phyloP scores from a whole-genome alignment of 2,329 filamentous ascomycete genomes.

The Colletotrichum sp. region DNA sequence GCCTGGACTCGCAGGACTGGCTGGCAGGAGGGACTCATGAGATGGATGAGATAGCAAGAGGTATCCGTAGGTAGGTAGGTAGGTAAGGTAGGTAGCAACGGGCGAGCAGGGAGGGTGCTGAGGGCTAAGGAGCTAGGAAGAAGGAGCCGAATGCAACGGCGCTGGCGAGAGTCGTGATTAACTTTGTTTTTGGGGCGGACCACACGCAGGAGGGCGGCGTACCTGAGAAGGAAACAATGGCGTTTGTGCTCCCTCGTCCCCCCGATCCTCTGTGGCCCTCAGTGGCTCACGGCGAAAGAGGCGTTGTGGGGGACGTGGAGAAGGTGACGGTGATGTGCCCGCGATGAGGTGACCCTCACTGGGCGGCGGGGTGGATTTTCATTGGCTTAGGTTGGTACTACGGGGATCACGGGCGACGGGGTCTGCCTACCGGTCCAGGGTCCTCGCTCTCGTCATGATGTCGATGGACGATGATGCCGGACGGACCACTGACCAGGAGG shows the following conservation, averaged over 20 bases:
- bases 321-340: constrained; percentile 18
- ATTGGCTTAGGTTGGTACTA: background rate
- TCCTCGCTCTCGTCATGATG: constrained; percentile 7
- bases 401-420: constrained; percentile 5
- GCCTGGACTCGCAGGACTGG: background rate
- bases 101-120: background rate
- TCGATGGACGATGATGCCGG: constrained; percentile 5
- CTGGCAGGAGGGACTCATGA: background rate
- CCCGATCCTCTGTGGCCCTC: background rate
- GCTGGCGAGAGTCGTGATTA: constrained; percentile 19
- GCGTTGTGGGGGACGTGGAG: constrained; percentile 19
- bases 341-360: constrained; percentile 10
- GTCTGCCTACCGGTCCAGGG: constrained; percentile 12
- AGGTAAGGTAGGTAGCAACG: background rate
- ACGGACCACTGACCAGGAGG: background rate
- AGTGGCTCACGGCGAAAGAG: background rate
- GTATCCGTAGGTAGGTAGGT: too few species aligned
- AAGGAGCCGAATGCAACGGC: constrained; percentile 18
- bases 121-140: background rate
- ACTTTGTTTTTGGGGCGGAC: constrained; percentile 11
- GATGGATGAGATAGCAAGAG: background rate
- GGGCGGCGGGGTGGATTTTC: background rate
- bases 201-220: constrained; percentile 2
- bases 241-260: background rate
- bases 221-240: constrained; percentile 14